Base-by-base conservation (phyloP, 345 rosid genomes). In the Balakata baccata region DNA sequence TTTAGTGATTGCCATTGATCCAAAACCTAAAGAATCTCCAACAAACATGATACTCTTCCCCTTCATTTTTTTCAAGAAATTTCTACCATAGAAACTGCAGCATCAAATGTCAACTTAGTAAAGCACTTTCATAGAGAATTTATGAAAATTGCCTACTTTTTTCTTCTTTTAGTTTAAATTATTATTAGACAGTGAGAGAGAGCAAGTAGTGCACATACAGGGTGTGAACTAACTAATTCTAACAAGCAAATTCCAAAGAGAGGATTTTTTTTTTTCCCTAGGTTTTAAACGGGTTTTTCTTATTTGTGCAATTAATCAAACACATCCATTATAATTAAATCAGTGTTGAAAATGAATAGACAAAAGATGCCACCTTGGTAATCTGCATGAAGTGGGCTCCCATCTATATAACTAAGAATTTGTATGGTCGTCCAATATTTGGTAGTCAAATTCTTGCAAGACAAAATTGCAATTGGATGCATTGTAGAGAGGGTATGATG, bases 381-480 rank as follows among this genome's bases (percentile, higher is more conserved):
- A 68, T 73, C 76, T 73, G 77, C 93, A 88, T 56, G 70, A 69
- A 45, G 23, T 46, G 13, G 92, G 95, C 63, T 88, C 85, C 97
- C 97, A 92, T 51, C 89, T 76, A 58, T 76, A 58, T 84, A 92
- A 60, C 81, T 83, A 64, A 92, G 14, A 59, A 70, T 12, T 9
- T 67, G 83, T 92, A 95, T 3, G 87, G 88, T 43, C 92, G 84
- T 23, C 93, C 89, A 22, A 84, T 87, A 41, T 22, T 20, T 71
- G 82, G 82, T 93, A 92, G 72, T 90, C 81, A 69, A 92, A 92
- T 66, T 81, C 74, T 75, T 46, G 76, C 75, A 84, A 83, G 1
- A 90, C 64, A 80, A 92, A 90, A 0, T 85, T 82, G 43, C 97
- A 92, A 20, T 66, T 52, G 1, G 72, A 17, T 65, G 84, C 37